A percentile compares a stretch with the other conserved stretches of the same genome.
Conservation (phyloP, 306 rosid species). For the Sphenostylis stenocarpa region DNA sequence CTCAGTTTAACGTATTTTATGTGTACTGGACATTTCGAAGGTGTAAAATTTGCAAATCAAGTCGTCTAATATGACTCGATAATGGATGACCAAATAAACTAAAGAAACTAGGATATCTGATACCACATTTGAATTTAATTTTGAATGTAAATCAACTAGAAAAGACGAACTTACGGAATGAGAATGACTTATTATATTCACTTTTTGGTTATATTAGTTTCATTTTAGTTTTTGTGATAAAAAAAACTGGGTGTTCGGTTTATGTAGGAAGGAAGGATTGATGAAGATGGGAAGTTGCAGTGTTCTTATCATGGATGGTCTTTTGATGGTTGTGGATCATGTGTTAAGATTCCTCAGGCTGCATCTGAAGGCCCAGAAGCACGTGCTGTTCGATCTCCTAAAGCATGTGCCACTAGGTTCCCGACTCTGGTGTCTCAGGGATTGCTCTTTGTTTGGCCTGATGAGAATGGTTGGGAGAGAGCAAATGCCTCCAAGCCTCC, state of each 20-base stretch:
- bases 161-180: neutral
- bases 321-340: conserved; percentile 85
- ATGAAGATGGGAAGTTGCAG: conserved; percentile 90
- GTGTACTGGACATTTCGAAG: no score
- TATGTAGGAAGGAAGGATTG: conserved; percentile 90
- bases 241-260: conserved; percentile 17
- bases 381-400: conserved; percentile 73
- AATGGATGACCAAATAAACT: no score
- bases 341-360: conserved; percentile 88
- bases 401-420: conserved; percentile 81
- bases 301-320: conserved; percentile 99
- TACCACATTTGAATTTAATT: neutral
- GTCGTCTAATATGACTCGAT: no score
- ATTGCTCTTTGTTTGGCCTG: conserved; percentile 97
- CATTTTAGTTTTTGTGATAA: neutral
- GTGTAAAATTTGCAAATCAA: no score
- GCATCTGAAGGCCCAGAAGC: conserved; percentile 87
- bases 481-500: conserved; percentile 81
- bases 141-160: neutral
- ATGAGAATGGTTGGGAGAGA: conserved; percentile 94
- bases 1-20: no score
- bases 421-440: conserved; percentile 94
- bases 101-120: no score
- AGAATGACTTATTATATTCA: neutral
- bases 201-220: neutral